Base-by-base conservation (phyloP, 495 filamentous ascomycete genomes). In the Penicillium waksmanii region DNA sequence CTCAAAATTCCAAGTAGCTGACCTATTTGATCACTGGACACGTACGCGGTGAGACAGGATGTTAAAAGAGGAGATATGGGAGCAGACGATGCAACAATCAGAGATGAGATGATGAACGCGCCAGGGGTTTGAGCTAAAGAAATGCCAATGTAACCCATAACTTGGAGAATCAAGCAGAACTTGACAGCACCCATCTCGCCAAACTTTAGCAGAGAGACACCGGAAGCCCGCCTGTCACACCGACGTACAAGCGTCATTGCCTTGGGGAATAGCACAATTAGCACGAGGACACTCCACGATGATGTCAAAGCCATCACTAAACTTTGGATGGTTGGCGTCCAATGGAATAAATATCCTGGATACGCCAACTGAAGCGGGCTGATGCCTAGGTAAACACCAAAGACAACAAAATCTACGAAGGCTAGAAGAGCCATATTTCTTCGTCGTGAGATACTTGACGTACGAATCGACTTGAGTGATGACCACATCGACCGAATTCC, bases 201-300 rank as follows among this genome's bases (percentile, higher is more conserved):
- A 15, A 42, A 17, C 8, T 56, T 61, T 3, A 55, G 51, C 17
- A 55, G 34, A 31, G 46, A 23, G 3, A 25, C 3, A 38, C 36
- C 7, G 31, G 10, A n/a, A n/a, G 18, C 21, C 33, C 13, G 21
- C 27, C 27, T 31, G 31, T 18, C 18, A 11, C 42, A 21, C n/a
- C 44, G 53, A 2, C 47, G 51, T 0, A 51, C 43, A 0, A 42
- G 13, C 42, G 35, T 9, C 58, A 55, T 55, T 7, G 35, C 31
- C 1, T 18, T 6, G 7, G 58, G 58, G 33, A 60, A 60, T 31
- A 60, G 34, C 0, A 51, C 8, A 1, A 60, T 51, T 3, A 60
- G 58, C 5, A 60, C 52, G 0, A 60, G 13, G 31, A 60, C 55
- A 34, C 58, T 55, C 58, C 58, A 60, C 10, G 51, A 51, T 13